Conservation (phyloP, 129 eudicot genomes). For the Scalesia atractyloides region DNA sequence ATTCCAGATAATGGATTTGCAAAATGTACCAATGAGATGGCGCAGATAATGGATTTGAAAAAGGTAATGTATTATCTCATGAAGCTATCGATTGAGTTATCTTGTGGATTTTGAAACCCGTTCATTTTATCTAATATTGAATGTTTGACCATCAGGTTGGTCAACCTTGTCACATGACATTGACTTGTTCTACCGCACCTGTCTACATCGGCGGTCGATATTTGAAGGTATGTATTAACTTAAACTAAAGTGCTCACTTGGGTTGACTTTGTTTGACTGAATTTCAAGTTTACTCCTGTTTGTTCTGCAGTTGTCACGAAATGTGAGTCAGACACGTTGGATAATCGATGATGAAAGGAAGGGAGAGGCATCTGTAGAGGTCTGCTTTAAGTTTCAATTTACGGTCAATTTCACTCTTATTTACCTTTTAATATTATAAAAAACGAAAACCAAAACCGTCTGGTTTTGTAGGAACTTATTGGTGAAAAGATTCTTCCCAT, state of each 20-base stretch:
- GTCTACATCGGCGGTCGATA: slow-evolving; percentile 95
- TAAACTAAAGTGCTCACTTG: slow-evolving; percentile 7
- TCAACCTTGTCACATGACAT: slow-evolving; percentile 62
- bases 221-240: slow-evolving; percentile 61
- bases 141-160: slow-evolving; percentile 49
- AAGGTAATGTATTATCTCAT: slow-evolving; percentile 48
- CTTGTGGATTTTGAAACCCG: slow-evolving; percentile 23
- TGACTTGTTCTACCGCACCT: slow-evolving; percentile 58
- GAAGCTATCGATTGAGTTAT: slow-evolving; percentile 16
- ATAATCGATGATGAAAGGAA: slow-evolving; percentile 94
- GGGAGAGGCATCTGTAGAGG: slow-evolving; percentile 99
- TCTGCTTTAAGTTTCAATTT: slow-evolving; percentile 21
- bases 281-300: slow-evolving; percentile 19
- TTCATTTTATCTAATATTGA: slow-evolving; percentile 20
- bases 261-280: slow-evolving; percentile 12
- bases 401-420: background rate
- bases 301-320: slow-evolving; percentile 75
- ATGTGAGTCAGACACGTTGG: slow-evolving; percentile 98
- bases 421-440: slow-evolving; percentile 5
- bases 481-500: slow-evolving; percentile 78
- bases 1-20: slow-evolving; percentile 30
- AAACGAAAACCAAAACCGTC: background rate
- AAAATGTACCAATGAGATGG: slow-evolving; percentile 34
- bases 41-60: slow-evolving; percentile 30
- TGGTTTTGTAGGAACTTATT: slow-evolving; percentile 69